phyloP scores from a whole-genome alignment of 2,329 filamentous ascomycete species.

The Diaporthe helianthi region DNA sequence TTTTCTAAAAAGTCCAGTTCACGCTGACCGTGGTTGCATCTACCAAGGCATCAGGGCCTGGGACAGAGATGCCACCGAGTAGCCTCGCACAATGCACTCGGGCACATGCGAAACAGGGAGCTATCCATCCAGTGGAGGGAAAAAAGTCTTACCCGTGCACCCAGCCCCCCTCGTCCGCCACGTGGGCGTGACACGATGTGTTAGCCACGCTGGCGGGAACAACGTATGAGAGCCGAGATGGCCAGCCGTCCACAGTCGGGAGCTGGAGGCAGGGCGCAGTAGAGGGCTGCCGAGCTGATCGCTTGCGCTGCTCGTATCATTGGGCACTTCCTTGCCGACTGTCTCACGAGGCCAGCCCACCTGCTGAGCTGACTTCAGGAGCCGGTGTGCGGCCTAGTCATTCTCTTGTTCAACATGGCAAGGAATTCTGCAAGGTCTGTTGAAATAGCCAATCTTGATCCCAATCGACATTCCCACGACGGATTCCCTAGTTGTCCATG shows the following conservation, averaged over 20 bases:
- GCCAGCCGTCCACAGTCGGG: neutral
- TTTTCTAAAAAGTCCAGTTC: neutral
- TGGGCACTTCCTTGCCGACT: neutral
- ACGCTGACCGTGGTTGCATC: neutral
- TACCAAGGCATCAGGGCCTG: neutral
- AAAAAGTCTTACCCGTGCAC: neutral
- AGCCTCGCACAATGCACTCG: neutral
- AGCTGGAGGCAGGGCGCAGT: neutral
- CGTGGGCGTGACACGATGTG: neutral
- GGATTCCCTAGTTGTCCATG: neutral
- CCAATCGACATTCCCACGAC: neutral
- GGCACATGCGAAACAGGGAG: neutral
- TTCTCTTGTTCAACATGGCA: too few species aligned
- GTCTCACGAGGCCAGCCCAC: neutral
- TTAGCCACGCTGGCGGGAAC: neutral
- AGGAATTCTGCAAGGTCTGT: neutral
- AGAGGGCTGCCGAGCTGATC: neutral
- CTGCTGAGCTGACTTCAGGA: slow-evolving; percentile 8
- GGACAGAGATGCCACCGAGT: neutral
- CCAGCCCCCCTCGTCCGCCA: neutral
- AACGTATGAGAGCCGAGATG: neutral
- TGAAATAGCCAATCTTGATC: neutral
- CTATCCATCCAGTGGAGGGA: neutral
- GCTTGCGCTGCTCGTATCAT: slow-evolving; percentile 4
- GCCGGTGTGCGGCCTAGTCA: neutral